Evolutionary conservation across 129 eudicot genomes (phyloP).

Genomic region (Centaurea solstitialis): DNA sequence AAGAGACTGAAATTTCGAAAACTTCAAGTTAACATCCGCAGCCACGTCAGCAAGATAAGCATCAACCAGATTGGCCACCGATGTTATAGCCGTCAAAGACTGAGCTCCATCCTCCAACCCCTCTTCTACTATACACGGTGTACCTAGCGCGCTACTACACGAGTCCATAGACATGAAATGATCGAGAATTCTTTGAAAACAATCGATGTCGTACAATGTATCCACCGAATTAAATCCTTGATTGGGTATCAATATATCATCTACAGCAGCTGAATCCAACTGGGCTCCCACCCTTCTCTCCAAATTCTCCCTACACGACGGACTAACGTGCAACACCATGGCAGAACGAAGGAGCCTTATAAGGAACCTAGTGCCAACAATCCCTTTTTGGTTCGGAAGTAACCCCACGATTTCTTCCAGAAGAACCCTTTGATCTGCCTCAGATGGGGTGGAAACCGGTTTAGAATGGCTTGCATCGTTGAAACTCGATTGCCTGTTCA

Average conservation of each 20-base stretch:
- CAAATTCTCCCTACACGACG: constrained; percentile 64
- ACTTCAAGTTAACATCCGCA: constrained; percentile 72
- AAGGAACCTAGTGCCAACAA: constrained; percentile 63
- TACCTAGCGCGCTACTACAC: constrained; percentile 26
- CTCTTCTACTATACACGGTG: constrained; percentile 68
- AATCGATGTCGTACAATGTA: constrained; percentile 77
- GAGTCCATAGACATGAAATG: constrained; percentile 62
- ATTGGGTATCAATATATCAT: constrained; percentile 76
- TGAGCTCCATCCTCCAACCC: constrained; percentile 37
- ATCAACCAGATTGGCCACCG: constrained; percentile 81
- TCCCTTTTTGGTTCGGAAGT: constrained; percentile 64
- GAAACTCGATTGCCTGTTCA: constrained; percentile 65
- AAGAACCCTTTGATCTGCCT: constrained; percentile 74
- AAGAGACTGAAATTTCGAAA: constrained; percentile 65
- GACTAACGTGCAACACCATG: constrained; percentile 69
- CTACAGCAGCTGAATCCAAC: constrained; percentile 66
- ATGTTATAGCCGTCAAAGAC: constrained; percentile 54
- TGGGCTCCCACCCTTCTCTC: constrained; percentile 81
- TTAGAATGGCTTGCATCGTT: constrained; percentile 46
- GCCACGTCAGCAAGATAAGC: constrained; percentile 82
- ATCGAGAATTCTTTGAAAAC: constrained; percentile 87
- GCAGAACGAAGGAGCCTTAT: constrained; percentile 67
- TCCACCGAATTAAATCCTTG: constrained; percentile 64
- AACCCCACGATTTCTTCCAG: constrained; percentile 80
- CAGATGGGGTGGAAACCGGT: constrained; percentile 54